These are phyloP conservation scores for Hansenula lynferdii DNA, from an alignment of 1,139 yeast species.

Conservation along the genomic window DNA sequence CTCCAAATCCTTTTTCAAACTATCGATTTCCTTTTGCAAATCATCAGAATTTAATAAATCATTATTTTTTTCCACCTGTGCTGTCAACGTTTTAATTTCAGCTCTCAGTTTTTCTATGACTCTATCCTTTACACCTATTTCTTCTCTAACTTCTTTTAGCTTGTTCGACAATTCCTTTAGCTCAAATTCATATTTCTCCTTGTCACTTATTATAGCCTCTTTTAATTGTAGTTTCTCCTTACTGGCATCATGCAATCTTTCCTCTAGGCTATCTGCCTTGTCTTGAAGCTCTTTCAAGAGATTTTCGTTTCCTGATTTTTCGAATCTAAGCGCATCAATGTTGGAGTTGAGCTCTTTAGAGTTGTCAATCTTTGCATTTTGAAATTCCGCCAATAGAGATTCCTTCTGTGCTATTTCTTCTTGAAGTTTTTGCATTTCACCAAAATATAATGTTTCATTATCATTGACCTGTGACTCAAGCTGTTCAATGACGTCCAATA, in stretches of 20 bases:
- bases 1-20: background rate
- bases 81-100: background rate
- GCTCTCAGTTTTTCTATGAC: slow-evolving; percentile 3
- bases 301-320: slow-evolving; percentile 6
- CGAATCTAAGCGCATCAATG: slow-evolving; percentile 11
- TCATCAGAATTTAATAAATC: background rate
- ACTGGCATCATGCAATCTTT: slow-evolving; percentile 6
- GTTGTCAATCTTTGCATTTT: no score
- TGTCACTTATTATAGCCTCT: slow-evolving; percentile 26
- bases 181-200: slow-evolving; percentile 20
- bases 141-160: slow-evolving; percentile 6
- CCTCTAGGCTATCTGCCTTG: slow-evolving; percentile 9
- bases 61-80: background rate
- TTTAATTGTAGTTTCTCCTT: slow-evolving; percentile 16
- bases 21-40: background rate
- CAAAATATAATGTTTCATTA: slow-evolving; percentile 27
- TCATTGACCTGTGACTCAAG: slow-evolving; percentile 37
- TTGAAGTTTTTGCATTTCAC: slow-evolving; percentile 23
- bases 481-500: slow-evolving; percentile 52
- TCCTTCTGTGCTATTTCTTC: slow-evolving; percentile 20
- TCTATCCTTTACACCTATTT: slow-evolving; percentile 7
- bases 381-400: no score
- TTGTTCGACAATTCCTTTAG: slow-evolving; percentile 14
- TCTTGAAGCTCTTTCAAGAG: background rate
- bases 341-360: no score